These are phyloP conservation scores for Nemania sp. DNA, from an alignment of 2,329 filamentous ascomycete genomes.

Conservation along the genomic window DNA sequence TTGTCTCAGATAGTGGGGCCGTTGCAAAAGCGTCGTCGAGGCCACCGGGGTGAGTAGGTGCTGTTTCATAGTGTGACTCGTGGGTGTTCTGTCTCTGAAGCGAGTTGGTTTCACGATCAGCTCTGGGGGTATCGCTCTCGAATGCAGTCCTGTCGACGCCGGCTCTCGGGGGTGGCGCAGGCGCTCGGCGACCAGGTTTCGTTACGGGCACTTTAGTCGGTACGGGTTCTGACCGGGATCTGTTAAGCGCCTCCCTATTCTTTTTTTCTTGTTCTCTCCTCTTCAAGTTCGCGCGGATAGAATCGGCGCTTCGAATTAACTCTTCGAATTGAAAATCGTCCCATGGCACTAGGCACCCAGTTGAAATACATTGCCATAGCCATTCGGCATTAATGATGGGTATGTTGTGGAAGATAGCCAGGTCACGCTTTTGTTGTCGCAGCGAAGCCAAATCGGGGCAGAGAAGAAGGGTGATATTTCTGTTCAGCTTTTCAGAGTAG, in stretches of 20 bases:
- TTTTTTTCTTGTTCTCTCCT: constrained; percentile 26
- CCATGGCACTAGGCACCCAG: constrained; percentile 52
- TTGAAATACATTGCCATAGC: constrained; percentile 80
- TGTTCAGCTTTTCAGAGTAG: constrained; percentile 78
- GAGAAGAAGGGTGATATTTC: constrained; percentile 76
- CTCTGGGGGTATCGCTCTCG: constrained; percentile 39
- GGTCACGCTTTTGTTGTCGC: constrained; percentile 75
- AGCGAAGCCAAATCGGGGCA: constrained; percentile 64
- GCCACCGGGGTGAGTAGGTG: constrained; percentile 45
- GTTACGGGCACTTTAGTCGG: constrained; percentile 17
- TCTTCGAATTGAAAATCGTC: constrained; percentile 54
- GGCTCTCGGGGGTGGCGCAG: constrained; percentile 31
- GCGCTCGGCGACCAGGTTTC: constrained; percentile 20
- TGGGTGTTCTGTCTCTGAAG: constrained; percentile 21
- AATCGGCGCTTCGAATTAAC: constrained; percentile 36
- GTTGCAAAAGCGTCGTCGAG: constrained; percentile 35
- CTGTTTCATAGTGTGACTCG: constrained; percentile 46
- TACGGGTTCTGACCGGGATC: constrained; percentile 31
- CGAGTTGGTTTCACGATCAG: constrained; percentile 5
- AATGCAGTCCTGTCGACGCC: constrained; percentile 50
- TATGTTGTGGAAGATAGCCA: constrained; percentile 74
- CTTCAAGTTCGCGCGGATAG: constrained; percentile 19
- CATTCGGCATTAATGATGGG: constrained; percentile 82
- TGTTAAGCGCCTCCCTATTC: constrained; percentile 26
- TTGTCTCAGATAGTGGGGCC: constrained; percentile 48